Conservation (phyloP, 2,329 filamentous ascomycete genomes). For the Fusarium citri region DNA sequence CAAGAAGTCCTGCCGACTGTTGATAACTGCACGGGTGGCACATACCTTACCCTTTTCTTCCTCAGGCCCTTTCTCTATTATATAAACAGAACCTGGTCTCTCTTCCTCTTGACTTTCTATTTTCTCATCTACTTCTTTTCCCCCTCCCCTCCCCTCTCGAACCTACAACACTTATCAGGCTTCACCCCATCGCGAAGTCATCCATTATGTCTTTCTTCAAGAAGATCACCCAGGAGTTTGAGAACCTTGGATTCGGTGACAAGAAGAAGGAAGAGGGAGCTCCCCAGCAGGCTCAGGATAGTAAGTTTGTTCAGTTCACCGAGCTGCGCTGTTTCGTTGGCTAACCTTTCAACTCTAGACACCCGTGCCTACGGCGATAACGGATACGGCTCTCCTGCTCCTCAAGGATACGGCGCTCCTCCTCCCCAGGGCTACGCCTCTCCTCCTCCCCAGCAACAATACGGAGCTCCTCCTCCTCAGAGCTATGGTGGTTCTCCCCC, state of each 20-base stretch:
- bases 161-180: neutral
- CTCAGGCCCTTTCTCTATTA: constrained; percentile 25
- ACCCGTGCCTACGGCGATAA: constrained; percentile 46
- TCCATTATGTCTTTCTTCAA: constrained; percentile 58
- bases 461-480: constrained; percentile 4
- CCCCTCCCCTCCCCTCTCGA: neutral
- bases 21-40: constrained; percentile 23
- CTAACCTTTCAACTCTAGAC: constrained; percentile 27
- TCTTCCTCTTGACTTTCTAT: constrained; percentile 13
- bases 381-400: constrained; percentile 39
- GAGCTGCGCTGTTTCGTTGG: neutral
- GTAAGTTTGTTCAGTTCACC: constrained; percentile 20
- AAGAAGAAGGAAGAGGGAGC: constrained; percentile 48
- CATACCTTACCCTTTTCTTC: constrained; percentile 5
- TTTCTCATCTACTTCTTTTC: constrained; percentile 15
- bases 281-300: constrained; percentile 26
- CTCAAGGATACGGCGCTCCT: constrained; percentile 24
- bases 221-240: constrained; percentile 57
- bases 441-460: neutral
- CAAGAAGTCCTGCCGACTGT: constrained; percentile 24
- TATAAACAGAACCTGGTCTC: constrained; percentile 32
- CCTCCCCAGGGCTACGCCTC: neutral
- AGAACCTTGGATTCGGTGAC: constrained; percentile 60
- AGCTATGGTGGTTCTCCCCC: constrained; percentile 4
- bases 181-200: constrained; percentile 23